These are phyloP conservation scores for Amanita brunnescens DNA, from an alignment of 768 basidiomycete genomes.

Conservation along the genomic window DNA sequence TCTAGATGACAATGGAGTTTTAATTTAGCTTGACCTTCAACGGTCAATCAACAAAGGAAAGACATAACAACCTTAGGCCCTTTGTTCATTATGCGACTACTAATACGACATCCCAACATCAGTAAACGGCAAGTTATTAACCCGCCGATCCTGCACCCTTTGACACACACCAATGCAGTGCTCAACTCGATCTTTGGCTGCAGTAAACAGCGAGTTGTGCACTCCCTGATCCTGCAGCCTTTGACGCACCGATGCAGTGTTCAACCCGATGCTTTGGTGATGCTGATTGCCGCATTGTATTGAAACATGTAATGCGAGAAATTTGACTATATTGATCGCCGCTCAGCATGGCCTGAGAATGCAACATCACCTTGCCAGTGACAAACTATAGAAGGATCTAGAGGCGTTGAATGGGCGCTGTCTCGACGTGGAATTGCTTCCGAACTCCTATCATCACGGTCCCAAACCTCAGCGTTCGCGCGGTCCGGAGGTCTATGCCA, in stretches of 20 bases:
- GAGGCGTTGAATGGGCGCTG: too few species aligned
- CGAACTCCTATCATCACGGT: not conserved
- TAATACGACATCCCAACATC: not conserved
- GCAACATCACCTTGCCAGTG: not conserved
- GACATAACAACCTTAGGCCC: not conserved
- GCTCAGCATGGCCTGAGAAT: slow-evolving; percentile 1
- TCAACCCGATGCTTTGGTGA: not conserved
- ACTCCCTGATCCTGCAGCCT: not conserved
- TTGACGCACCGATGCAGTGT: not conserved
- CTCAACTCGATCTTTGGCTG: not conserved
- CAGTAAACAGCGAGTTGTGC: not conserved
- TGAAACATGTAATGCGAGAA: not conserved
- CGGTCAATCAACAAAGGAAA: not conserved
- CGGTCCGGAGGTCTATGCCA: not conserved
- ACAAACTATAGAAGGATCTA: not conserved
- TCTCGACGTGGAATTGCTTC: too few species aligned
- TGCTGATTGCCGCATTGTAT: not conserved
- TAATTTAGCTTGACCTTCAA: not conserved
- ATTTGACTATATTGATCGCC: not conserved
- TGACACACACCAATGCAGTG: not conserved
- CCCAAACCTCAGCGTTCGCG: not conserved
- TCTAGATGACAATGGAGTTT: not conserved
- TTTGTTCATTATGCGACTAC: not conserved
- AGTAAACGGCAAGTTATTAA: not conserved
- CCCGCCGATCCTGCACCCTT: not conserved